A percentile compares a stretch with the other conserved stretches of the same genome.
These are phyloP conservation scores for Effrenium voratum DNA, from an alignment of 73 alveolate genomes.

Conservation along the genomic window DNA sequence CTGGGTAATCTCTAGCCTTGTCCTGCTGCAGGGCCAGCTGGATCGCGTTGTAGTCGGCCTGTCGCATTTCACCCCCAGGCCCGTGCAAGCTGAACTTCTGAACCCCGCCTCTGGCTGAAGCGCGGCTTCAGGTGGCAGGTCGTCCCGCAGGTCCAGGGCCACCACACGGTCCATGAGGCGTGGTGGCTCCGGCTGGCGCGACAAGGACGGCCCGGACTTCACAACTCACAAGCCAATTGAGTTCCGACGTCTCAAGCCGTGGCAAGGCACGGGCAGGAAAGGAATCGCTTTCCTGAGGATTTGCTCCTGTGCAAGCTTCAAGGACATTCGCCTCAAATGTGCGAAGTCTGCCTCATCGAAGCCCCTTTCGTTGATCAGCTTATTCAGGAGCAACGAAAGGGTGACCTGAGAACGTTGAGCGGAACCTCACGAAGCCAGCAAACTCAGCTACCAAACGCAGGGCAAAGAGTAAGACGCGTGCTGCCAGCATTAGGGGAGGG, in stretches of 20 bases:
- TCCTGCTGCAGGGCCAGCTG: constrained; percentile 67
- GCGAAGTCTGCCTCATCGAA: constrained; percentile 31
- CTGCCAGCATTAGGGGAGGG: constrained; percentile 76
- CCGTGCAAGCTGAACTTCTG: background rate
- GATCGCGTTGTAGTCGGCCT: constrained; percentile 62
- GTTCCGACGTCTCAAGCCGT: too few relatives aligned
- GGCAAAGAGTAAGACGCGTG: too few relatives aligned
- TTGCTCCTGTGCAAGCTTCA: constrained; percentile 23
- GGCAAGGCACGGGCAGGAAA: constrained; percentile 56
- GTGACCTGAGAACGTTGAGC: too few relatives aligned
- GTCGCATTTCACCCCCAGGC: background rate
- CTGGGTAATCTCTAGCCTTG: constrained; percentile 24
- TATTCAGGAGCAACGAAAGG: constrained; percentile 57
- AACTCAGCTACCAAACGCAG: too few relatives aligned
- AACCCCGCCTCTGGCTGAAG: constrained; percentile 36
- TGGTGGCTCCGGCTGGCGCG: constrained; percentile 67
- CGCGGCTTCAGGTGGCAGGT: constrained; percentile 58
- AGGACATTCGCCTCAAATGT: background rate
- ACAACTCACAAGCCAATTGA: too few relatives aligned
- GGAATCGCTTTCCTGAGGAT: constrained; percentile 83
- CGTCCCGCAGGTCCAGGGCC: constrained; percentile 64
- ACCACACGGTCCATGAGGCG: constrained; percentile 71
- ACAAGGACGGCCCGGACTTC: too few relatives aligned
- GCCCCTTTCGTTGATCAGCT: constrained; percentile 67
- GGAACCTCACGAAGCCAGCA: too few relatives aligned